Conservation (phyloP, 2,329 filamentous ascomycete species). For the Dactylella cylindrospora region DNA sequence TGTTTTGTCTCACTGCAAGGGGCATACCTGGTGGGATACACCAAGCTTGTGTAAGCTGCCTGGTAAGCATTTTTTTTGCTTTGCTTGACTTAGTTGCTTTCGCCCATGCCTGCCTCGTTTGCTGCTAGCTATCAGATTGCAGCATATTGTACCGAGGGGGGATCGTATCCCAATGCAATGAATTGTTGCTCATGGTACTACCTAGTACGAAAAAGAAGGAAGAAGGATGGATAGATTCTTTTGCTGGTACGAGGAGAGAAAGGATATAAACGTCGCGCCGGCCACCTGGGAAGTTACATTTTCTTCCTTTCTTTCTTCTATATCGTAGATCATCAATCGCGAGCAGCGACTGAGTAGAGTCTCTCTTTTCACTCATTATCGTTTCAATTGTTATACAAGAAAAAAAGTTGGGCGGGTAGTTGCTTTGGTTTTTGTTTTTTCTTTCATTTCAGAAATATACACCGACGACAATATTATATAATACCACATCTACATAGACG, state of each 20-base stretch:
- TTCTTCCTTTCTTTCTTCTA: constrained; percentile 11
- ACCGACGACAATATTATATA: constrained; percentile 12
- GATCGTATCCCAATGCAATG: no score
- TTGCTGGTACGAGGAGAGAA: not conserved
- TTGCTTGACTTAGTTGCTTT: no score
- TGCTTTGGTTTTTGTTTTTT: constrained; percentile 9
- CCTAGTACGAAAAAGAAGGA: no score
- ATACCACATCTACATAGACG: constrained; percentile 20
- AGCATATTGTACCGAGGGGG: no score
- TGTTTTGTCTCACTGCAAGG: not conserved
- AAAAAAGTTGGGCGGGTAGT: constrained; percentile 22
- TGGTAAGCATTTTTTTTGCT: no score
- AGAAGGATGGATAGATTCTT: not conserved
- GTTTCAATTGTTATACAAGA: no score
- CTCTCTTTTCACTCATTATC: constrained; percentile 8
- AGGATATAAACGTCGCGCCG: constrained; percentile 32
- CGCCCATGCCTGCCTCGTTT: no score
- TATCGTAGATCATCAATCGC: constrained; percentile 39
- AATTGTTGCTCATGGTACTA: no score
- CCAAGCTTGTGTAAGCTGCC: no score
- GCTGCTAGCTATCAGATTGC: no score
- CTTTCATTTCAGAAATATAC: no score
- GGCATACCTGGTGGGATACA: no score
- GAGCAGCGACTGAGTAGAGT: constrained; percentile 29
- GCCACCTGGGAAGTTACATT: constrained; percentile 6